phyloP scores from a whole-genome alignment of 495 filamentous ascomycete species.

The Amorphotheca resinae region DNA sequence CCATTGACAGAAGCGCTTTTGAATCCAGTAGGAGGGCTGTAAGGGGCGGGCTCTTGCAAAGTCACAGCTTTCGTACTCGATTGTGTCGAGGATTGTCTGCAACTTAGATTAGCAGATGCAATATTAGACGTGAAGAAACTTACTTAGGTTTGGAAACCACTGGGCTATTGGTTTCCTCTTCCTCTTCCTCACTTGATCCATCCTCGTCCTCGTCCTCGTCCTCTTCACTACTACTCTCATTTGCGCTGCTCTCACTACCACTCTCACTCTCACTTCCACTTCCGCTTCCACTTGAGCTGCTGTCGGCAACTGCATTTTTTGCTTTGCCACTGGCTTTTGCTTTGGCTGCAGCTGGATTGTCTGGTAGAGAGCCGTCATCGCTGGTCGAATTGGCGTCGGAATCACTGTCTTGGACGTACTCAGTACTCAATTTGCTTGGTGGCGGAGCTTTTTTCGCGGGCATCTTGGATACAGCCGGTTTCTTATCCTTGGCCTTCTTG shows the following conservation, averaged over 20 bases:
- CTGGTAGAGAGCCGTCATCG: conserved; percentile 11
- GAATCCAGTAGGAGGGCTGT: conserved; percentile 30
- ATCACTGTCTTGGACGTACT: conserved; percentile 16
- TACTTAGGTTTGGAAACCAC: conserved; percentile 15
- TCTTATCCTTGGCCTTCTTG: conserved; percentile 9
- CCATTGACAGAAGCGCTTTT: conserved; percentile 11
- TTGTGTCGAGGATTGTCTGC: conserved; percentile 1
- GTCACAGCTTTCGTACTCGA: conserved; percentile 4
- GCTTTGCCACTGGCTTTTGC: conserved; percentile 8
- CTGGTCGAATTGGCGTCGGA: conserved; percentile 9
- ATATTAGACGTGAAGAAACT: neutral
- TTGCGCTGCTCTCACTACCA: conserved; percentile 10
- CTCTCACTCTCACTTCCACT: conserved; percentile 17
- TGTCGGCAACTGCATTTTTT: neutral
- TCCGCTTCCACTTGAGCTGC: conserved; percentile 27
- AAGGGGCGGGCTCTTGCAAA: conserved; percentile 16
- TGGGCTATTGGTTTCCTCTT: neutral
- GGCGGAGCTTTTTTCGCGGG: neutral
- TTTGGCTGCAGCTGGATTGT: neutral
- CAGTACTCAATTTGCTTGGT: conserved; percentile 11
- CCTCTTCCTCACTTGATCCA: neutral
- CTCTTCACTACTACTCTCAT: conserved; percentile 17
- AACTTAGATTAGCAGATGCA: conserved; percentile 1
- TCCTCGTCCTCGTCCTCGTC: conserved; percentile 12
- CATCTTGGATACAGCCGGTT: conserved; percentile 2